phyloP scores from a whole-genome alignment of 129 eudicot genomes.

The Calendula officinalis region DNA sequence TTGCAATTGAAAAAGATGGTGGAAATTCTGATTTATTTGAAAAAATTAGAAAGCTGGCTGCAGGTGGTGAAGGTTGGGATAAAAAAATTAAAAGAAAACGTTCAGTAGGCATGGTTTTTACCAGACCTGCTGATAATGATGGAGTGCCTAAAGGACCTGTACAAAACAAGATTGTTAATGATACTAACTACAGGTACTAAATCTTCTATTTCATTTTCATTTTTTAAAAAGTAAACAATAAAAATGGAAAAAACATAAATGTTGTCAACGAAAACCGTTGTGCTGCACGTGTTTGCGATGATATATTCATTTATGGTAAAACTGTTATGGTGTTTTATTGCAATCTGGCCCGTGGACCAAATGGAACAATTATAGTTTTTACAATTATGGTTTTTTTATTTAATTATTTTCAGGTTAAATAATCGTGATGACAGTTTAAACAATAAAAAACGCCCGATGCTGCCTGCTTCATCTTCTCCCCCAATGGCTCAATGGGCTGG shows the following conservation, averaged over 20 bases:
- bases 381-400: background rate
- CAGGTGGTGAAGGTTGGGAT: slow-evolving; percentile 93
- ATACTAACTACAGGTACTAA: slow-evolving; percentile 48
- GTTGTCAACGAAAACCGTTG: too few relatives aligned
- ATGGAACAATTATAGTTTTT: background rate
- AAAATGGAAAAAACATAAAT: background rate
- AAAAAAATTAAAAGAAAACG: slow-evolving; percentile 79
- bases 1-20: slow-evolving; percentile 41
- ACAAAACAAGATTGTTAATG: slow-evolving; percentile 55
- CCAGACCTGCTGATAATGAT: slow-evolving; percentile 54
- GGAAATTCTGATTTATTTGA: slow-evolving; percentile 59
- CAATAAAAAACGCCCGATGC: slow-evolving; percentile 23
- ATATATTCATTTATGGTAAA: too few relatives aligned
- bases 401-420: slow-evolving; percentile 43
- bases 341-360: slow-evolving; percentile 7
- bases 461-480: slow-evolving; percentile 30
- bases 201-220: background rate
- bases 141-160: slow-evolving; percentile 48
- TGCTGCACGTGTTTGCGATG: too few relatives aligned
- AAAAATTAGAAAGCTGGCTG: slow-evolving; percentile 67
- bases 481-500: slow-evolving; percentile 86
- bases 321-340: too few relatives aligned
- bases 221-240: background rate
- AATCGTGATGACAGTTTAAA: slow-evolving; percentile 45
- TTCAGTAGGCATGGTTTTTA: slow-evolving; percentile 53